Percentiles rank a stretch among this genome's conserved stretches.
Conservation (phyloP, 2,329 filamentous ascomycete genomes). For the Diplodia corticola region DNA sequence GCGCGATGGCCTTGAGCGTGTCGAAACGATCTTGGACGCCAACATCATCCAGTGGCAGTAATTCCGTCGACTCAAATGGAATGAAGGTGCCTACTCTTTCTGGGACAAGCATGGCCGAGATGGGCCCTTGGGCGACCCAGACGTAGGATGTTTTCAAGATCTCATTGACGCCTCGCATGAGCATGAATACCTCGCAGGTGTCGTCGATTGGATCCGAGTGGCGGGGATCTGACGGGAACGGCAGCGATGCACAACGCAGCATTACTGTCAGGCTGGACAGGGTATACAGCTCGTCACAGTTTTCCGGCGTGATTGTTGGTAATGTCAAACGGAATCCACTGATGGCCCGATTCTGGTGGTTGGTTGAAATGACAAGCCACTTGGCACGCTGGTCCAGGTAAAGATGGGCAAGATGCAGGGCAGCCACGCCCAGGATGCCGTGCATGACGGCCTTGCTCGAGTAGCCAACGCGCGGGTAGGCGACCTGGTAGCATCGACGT, state of each 20-base stretch:
- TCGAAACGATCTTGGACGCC: slow-evolving; percentile 19
- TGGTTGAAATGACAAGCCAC: slow-evolving; percentile 38
- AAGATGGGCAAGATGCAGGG: slow-evolving; percentile 22
- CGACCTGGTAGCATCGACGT: slow-evolving; percentile 17
- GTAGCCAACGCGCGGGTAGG: slow-evolving; percentile 19
- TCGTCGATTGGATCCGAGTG: slow-evolving; percentile 32
- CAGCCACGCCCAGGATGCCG: slow-evolving; percentile 22
- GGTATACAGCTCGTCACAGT: slow-evolving; percentile 34
- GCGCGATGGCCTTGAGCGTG: background rate
- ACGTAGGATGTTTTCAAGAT: slow-evolving; percentile 25
- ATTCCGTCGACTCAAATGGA: slow-evolving; percentile 13
- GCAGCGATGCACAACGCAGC: slow-evolving; percentile 15
- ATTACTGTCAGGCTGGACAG: slow-evolving; percentile 19
- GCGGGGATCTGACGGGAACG: slow-evolving; percentile 20
- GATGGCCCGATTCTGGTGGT: slow-evolving; percentile 42
- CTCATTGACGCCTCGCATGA: slow-evolving; percentile 39
- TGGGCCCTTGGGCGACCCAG: slow-evolving; percentile 1
- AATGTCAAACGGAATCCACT: slow-evolving; percentile 33
- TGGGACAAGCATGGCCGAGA: slow-evolving; percentile 13
- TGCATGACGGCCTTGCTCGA: slow-evolving; percentile 23
- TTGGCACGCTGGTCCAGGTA: slow-evolving; percentile 27
- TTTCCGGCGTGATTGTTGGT: slow-evolving; percentile 32
- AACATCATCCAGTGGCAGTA: slow-evolving; percentile 6
- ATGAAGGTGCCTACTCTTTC: slow-evolving; percentile 1
- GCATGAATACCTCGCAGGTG: slow-evolving; percentile 36